Percentiles rank a stretch among this genome's conserved stretches.
Evolutionary conservation across 345 rosid species (phyloP).

Genomic region (Boechera divaricarpa): DNA sequence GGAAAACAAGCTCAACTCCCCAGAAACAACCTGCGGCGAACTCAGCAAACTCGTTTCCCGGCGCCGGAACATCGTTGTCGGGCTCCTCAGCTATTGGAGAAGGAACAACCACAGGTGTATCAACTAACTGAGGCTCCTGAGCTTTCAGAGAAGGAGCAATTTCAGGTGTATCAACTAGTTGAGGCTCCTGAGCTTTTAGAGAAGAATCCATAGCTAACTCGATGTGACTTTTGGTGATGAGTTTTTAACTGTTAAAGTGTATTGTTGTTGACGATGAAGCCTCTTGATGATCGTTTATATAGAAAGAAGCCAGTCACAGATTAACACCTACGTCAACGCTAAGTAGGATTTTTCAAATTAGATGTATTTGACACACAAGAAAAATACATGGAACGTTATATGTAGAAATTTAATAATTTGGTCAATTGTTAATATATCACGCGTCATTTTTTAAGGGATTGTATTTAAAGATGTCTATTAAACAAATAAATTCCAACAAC

Average conservation of each 20-base stretch:
- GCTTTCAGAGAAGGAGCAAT: constrained; percentile 61
- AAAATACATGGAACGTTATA: background rate
- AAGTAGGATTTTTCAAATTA: background rate
- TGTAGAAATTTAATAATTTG: background rate
- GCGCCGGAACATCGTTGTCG: constrained; percentile 74
- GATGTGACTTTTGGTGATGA: background rate
- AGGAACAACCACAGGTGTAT: constrained; percentile 51
- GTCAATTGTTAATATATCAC: background rate
- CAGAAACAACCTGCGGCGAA: constrained; percentile 96
- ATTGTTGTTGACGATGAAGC: constrained; percentile 13
- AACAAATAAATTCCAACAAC: background rate
- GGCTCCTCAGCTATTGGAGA: constrained; percentile 72
- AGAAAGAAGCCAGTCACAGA: background rate
- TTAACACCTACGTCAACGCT: constrained; percentile 3
- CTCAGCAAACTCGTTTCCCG: constrained; percentile 79
- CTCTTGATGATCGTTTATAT: constrained; percentile 5
- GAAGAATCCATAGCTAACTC: constrained; percentile 27
- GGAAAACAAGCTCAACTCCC: constrained; percentile 88
- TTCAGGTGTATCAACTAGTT: constrained; percentile 42
- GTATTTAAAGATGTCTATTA: background rate
- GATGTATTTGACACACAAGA: background rate
- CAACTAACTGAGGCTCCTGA: constrained; percentile 37
- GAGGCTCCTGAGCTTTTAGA: background rate
- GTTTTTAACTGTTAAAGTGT: background rate
- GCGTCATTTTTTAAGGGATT: background rate